A percentile compares a stretch with the other conserved stretches of the same genome.
These are phyloP conservation scores for Capronia coronata DNA, from an alignment of 2,329 filamentous ascomycete species.

Conservation along the genomic window DNA sequence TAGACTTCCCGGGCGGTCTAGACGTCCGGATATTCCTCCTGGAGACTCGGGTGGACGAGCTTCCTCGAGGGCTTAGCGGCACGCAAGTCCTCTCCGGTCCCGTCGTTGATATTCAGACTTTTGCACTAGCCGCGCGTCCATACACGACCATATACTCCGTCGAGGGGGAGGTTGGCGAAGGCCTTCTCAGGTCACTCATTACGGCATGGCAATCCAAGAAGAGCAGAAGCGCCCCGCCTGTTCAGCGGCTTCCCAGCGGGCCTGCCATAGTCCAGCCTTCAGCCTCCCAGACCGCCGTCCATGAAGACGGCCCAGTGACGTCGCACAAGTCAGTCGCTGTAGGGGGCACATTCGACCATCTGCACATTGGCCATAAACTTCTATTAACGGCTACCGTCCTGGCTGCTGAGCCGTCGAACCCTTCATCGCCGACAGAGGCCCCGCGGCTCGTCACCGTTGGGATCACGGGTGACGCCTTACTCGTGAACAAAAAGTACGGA, in stretches of 20 bases:
- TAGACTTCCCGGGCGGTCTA: constrained; percentile 63
- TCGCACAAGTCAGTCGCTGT: constrained; percentile 63
- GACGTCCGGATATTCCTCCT: constrained; percentile 70
- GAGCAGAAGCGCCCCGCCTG: constrained; percentile 10
- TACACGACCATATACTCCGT: constrained; percentile 21
- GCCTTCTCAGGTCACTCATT: constrained; percentile 36
- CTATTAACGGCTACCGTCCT: constrained; percentile 81
- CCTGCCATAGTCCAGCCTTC: constrained; percentile 8
- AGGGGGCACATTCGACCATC: constrained; percentile 92
- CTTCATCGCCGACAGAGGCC: constrained; percentile 37
- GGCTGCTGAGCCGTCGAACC: constrained; percentile 49
- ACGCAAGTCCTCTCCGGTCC: constrained; percentile 38
- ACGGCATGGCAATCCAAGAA: constrained; percentile 17
- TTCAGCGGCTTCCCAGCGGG: constrained; percentile 19
- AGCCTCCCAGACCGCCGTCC: neutral
- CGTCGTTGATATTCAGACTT: constrained; percentile 43
- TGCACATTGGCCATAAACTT: constrained; percentile 94
- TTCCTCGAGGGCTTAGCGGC: constrained; percentile 4
- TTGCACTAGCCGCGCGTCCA: constrained; percentile 37
- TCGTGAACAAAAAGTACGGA: constrained; percentile 83
- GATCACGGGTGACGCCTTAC: constrained; percentile 78
- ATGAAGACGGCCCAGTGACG: constrained; percentile 12
- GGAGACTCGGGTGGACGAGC: constrained; percentile 26
- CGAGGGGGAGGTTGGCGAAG: constrained; percentile 39
- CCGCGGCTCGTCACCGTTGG: constrained; percentile 60